Conservation (phyloP, 352 stramenopile genomes). For the Phytopythium ostracodes region DNA sequence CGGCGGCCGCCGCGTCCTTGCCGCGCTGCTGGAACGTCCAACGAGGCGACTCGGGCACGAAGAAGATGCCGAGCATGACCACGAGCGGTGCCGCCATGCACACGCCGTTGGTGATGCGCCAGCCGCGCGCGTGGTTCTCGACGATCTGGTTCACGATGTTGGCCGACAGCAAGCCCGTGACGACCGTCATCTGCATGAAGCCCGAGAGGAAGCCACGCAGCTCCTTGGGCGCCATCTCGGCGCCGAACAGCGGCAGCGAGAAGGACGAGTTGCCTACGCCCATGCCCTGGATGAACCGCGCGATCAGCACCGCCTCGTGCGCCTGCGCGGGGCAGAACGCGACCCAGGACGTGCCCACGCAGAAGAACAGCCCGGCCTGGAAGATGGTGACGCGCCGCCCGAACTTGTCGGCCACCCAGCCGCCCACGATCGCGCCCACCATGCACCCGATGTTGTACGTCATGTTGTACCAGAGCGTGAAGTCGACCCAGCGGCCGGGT, state of each 20-base stretch:
- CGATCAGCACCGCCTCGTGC: constrained; percentile 28
- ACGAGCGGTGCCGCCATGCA: constrained; percentile 34
- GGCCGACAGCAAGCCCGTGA: constrained; percentile 37
- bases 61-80: constrained; percentile 51
- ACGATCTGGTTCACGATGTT: constrained; percentile 45
- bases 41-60: constrained; percentile 32
- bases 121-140: constrained; percentile 26
- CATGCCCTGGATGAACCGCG: constrained; percentile 37
- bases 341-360: constrained; percentile 35
- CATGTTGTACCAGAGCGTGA: constrained; percentile 51
- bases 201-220: constrained; percentile 52
- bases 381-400: constrained; percentile 36
- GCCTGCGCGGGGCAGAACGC: constrained; percentile 25
- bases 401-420: constrained; percentile 40
- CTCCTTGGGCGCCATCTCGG: constrained; percentile 60
- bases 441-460: constrained; percentile 54
- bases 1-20: constrained; percentile 32
- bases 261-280: constrained; percentile 51
- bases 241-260: constrained; percentile 45
- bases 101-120: constrained; percentile 42
- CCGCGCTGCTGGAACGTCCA: constrained; percentile 39
- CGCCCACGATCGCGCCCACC: constrained; percentile 29
- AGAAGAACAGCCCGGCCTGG: constrained; percentile 34
- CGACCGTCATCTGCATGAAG: constrained; percentile 63
- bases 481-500: constrained; percentile 41